phyloP scores from a whole-genome alignment of 495 filamentous ascomycete species.

The Pseudoneurospora amorphoporcata region DNA sequence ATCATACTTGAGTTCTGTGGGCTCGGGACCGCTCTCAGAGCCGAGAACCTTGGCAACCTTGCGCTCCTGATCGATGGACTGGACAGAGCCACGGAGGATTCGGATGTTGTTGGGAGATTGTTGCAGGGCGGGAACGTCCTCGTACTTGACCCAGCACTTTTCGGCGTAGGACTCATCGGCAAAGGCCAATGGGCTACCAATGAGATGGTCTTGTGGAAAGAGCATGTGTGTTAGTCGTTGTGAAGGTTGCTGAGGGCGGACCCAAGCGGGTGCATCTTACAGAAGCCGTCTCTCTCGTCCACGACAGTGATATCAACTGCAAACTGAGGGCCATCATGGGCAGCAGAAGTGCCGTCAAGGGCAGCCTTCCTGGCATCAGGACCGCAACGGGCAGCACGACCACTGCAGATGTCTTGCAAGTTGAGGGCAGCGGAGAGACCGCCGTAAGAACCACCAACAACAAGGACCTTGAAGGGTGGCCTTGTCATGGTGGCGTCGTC shows the following conservation, averaged over 20 bases:
- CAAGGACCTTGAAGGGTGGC: constrained; percentile 31
- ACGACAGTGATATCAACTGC: constrained; percentile 55
- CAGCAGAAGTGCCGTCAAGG: not conserved
- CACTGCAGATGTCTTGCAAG: constrained; percentile 48
- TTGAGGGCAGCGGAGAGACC: constrained; percentile 52
- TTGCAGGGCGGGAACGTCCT: constrained; percentile 48
- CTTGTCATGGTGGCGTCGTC: not conserved
- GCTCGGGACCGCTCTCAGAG: constrained; percentile 13
- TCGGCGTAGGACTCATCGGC: constrained; percentile 43
- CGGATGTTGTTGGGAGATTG: constrained; percentile 33
- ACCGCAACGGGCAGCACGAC: constrained; percentile 17
- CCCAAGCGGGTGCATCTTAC: constrained; percentile 32
- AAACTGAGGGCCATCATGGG: constrained; percentile 24
- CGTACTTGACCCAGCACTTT: constrained; percentile 52
- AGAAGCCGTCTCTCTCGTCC: constrained; percentile 62
- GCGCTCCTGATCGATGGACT: constrained; percentile 36
- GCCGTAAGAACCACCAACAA: constrained; percentile 57
- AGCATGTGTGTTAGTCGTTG: constrained; percentile 1
- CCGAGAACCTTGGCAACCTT: constrained; percentile 41
- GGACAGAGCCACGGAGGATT: constrained; percentile 48
- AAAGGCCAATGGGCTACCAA: constrained; percentile 54
- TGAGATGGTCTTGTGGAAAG: constrained; percentile 40
- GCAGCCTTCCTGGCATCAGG: constrained; percentile 3
- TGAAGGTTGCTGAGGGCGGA: not conserved
- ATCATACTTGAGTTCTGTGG: constrained; percentile 44